phyloP scores from a whole-genome alignment of 2,329 filamentous ascomycete genomes.

The Penicillium hesseltinei region DNA sequence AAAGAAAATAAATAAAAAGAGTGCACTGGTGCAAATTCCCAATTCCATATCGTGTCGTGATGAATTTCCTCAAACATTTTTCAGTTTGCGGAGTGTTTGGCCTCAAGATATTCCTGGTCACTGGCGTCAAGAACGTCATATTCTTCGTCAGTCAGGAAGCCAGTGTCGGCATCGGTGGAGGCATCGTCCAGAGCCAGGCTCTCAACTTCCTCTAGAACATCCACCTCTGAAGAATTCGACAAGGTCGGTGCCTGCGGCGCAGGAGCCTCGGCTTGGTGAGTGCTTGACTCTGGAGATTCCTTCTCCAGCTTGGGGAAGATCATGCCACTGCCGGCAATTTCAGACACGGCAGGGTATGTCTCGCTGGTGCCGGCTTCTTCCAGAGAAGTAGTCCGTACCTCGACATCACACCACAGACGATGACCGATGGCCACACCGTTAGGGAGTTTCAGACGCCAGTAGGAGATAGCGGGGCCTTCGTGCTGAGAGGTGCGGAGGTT shows the following conservation, averaged over 20 bases:
- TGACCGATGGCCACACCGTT: constrained; percentile 84
- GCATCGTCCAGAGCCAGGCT: constrained; percentile 54
- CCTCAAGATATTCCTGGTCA: constrained; percentile 74
- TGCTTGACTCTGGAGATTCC: constrained; percentile 79
- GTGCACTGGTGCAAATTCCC: constrained; percentile 20
- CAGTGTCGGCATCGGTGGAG: constrained; percentile 57
- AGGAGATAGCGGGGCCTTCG: constrained; percentile 80
- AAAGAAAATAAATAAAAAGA: constrained; percentile 5
- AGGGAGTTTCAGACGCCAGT: constrained; percentile 87
- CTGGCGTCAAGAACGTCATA: constrained; percentile 96
- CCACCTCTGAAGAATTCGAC: constrained; percentile 51
- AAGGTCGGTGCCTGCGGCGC: constrained; percentile 37
- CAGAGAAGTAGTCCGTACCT: constrained; percentile 50
- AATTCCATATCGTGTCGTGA: constrained; percentile 15
- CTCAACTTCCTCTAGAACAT: constrained; percentile 54
- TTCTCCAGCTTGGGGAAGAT: constrained; percentile 96
- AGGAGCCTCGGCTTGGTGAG: constrained; percentile 56
- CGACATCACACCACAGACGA: constrained; percentile 91
- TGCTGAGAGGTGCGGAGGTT: constrained; percentile 76
- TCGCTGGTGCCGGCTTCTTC: constrained; percentile 14
- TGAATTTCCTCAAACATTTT: not conserved
- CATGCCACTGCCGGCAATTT: constrained; percentile 65
- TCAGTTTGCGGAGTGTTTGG: constrained; percentile 26
- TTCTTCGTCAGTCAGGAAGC: constrained; percentile 94
- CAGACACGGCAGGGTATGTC: constrained; percentile 32